Percentiles rank a stretch among this genome's conserved stretches.
These are phyloP conservation scores for Exophiala aquamarina DNA, from an alignment of 2,329 filamentous ascomycete genomes.

Conservation along the genomic window DNA sequence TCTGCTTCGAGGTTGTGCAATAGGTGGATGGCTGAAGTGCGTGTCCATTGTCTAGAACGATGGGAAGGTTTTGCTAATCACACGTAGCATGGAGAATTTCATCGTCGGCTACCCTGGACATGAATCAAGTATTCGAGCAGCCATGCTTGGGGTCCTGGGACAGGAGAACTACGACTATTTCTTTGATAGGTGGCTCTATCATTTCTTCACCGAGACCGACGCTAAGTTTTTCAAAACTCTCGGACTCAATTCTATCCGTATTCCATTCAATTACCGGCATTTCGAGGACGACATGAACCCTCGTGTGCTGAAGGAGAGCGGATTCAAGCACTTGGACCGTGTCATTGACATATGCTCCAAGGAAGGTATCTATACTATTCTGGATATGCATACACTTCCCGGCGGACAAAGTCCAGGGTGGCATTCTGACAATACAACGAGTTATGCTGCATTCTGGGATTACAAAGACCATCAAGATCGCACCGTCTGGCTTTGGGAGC, in stretches of 20 bases:
- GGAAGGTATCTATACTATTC: conserved; percentile 51
- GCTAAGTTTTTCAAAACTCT: conserved; percentile 58
- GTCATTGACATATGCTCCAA: conserved; percentile 49
- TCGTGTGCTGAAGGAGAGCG: conserved; percentile 40
- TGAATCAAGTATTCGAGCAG: conserved; percentile 56
- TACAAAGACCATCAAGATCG: conserved; percentile 53
- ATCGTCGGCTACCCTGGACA: conserved; percentile 63
- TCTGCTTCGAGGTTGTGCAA: conserved; percentile 49
- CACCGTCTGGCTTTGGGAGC: conserved; percentile 50
- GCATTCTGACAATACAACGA: conserved; percentile 50
- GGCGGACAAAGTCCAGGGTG: conserved; percentile 53
- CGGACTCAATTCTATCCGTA: conserved; percentile 58
- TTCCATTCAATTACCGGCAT: conserved; percentile 62
- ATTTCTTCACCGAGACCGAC: conserved; percentile 59
- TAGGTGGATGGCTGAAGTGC: conserved; percentile 41
- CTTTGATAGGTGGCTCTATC: conserved; percentile 24
- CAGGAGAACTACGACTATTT: conserved; percentile 57
- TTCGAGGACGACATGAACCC: conserved; percentile 52
- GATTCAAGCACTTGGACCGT: conserved; percentile 50
- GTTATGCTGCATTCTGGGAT: conserved; percentile 52
- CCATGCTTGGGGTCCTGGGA: conserved; percentile 55
- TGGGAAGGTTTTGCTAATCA: conserved; percentile 28
- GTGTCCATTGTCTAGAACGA: conserved; percentile 8
- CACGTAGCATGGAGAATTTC: conserved; percentile 59
- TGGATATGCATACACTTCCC: conserved; percentile 51